phyloP scores from a whole-genome alignment of 306 rosid species.

The Prunus campanulata region DNA sequence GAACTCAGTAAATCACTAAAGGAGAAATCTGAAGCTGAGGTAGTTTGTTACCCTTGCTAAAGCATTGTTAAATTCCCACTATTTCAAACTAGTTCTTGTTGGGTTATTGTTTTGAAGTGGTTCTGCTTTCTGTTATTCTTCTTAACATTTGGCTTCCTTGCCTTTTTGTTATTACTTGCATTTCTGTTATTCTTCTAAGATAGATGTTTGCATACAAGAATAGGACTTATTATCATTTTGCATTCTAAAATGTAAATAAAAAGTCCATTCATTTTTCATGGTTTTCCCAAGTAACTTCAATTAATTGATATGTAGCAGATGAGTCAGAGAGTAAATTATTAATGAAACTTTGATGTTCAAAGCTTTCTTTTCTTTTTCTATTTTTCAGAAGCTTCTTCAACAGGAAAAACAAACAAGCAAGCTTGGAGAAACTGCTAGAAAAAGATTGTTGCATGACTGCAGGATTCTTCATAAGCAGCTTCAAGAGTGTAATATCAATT shows the following conservation, averaged over 20 bases:
- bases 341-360: slow-evolving; percentile 17
- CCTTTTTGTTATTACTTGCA: not conserved
- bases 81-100: not conserved
- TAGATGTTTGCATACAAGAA: not conserved
- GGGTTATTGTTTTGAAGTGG: not conserved
- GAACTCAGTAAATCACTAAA: slow-evolving; percentile 54
- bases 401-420: slow-evolving; percentile 58
- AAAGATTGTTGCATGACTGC: slow-evolving; percentile 55
- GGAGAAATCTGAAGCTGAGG: slow-evolving; percentile 52
- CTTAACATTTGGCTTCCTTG: not conserved
- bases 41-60: slow-evolving; percentile 14
- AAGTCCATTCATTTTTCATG: not conserved
- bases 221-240: not conserved
- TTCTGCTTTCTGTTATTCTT: not conserved
- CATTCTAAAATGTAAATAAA: not conserved
- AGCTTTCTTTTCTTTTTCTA: not conserved
- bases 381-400: slow-evolving; percentile 54
- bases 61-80: not conserved
- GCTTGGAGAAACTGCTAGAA: slow-evolving; percentile 45
- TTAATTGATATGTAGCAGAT: slow-evolving; percentile 8
- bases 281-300: not conserved
- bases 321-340: slow-evolving; percentile 11
- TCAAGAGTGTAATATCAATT: slow-evolving; percentile 55
- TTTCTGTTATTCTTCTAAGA: too few species aligned
- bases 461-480: slow-evolving; percentile 60